phyloP scores from a whole-genome alignment of 352 stramenopile genomes.

The Plasmopara muralis region DNA sequence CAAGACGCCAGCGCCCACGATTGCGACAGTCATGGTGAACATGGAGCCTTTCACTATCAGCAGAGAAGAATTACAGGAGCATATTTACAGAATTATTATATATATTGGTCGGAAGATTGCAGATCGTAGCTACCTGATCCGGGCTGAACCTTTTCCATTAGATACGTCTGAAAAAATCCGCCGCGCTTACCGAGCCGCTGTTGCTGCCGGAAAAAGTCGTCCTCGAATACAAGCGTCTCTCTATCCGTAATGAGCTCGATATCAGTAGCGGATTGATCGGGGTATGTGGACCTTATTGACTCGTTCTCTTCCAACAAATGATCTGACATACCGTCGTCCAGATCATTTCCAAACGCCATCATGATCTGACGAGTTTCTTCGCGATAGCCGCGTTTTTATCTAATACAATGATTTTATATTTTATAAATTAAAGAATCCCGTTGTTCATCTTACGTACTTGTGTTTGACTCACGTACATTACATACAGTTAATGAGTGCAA shows the following conservation, averaged over 20 bases:
- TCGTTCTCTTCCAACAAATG: slow-evolving; percentile 18
- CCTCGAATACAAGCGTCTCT: slow-evolving; percentile 76
- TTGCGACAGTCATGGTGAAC: slow-evolving; percentile 87
- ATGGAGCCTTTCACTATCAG: slow-evolving; percentile 83
- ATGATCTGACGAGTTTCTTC: slow-evolving; percentile 8
- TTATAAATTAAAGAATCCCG: no score
- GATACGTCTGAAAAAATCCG: slow-evolving; percentile 63
- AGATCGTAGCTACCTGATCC: slow-evolving; percentile 49
- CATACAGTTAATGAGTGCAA: no score
- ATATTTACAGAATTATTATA: not conserved
- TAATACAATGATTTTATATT: no score
- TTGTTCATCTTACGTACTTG: no score
- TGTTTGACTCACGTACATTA: no score
- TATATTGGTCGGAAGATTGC: not conserved
- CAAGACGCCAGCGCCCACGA: slow-evolving; percentile 77
- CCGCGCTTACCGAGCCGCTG: slow-evolving; percentile 23
- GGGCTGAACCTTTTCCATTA: slow-evolving; percentile 79
- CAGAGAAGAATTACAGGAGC: no score
- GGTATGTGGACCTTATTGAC: slow-evolving; percentile 2
- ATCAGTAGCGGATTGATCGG: slow-evolving; percentile 23
- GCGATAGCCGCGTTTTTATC: no score
- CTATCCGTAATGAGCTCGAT: slow-evolving; percentile 69
- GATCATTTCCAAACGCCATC: slow-evolving; percentile 40
- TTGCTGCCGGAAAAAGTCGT: slow-evolving; percentile 39
- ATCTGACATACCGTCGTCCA: slow-evolving; percentile 21